A percentile compares a stretch with the other conserved stretches of the same genome.
phyloP scores from a whole-genome alignment of 148 eudicot genomes.

The Nepenthes mirabilis region DNA sequence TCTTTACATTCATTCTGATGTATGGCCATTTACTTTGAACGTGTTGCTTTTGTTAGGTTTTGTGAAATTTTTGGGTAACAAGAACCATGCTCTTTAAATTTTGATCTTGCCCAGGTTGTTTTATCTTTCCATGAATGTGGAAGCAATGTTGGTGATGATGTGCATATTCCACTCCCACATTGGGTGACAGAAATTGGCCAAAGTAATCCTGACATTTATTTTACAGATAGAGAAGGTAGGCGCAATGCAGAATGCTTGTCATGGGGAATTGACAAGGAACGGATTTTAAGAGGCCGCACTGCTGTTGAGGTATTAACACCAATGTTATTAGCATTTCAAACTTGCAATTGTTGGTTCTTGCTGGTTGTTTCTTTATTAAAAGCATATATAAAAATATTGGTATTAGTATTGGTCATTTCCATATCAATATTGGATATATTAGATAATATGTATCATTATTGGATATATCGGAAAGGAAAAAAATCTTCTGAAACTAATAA shows the following conservation, averaged over 20 bases:
- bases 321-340: no score
- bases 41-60: not conserved
- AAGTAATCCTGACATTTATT: conserved; percentile 74
- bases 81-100: not conserved
- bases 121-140: conserved; percentile 96
- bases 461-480: no score
- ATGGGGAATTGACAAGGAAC: conserved; percentile 89
- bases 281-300: conserved; percentile 73
- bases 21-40: no score
- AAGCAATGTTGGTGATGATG: conserved; percentile 80
- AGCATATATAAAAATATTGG: no score
- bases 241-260: conserved; percentile 64
- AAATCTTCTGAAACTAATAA: no score
- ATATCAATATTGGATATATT: no score
- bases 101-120: conserved; percentile 42
- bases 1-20: no score
- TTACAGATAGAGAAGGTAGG: conserved; percentile 61
- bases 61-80: not conserved
- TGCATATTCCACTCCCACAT: conserved; percentile 73
- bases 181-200: conserved; percentile 74
- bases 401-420: no score
- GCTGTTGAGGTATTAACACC: conserved; percentile 56
- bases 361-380: no score
- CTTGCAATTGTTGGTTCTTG: no score
- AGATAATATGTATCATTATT: no score